Evolutionary conservation across 345 rosid genomes (phyloP).

Genomic region (Firmiana major): DNA sequence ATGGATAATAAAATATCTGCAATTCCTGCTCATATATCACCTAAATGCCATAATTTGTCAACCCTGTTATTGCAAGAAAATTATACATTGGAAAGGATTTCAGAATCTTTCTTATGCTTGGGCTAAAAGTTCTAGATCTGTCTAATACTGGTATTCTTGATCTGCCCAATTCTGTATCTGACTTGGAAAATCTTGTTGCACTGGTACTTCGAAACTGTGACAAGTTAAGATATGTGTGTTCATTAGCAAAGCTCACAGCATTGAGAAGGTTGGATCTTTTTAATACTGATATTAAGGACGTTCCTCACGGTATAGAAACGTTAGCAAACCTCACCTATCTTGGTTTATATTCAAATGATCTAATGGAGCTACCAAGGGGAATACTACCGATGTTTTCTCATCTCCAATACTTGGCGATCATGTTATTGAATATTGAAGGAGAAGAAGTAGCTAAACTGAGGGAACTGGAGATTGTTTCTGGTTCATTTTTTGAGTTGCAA

Average conservation of each 20-base stretch:
- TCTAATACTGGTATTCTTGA: not conserved
- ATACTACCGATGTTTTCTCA: not conserved
- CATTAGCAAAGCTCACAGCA: not conserved
- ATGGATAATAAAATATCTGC: not conserved
- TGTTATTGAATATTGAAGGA: not conserved
- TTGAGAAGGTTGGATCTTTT: not conserved
- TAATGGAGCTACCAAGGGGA: not conserved
- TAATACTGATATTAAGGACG: not conserved
- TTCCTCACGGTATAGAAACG: not conserved
- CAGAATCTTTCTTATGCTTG: not conserved
- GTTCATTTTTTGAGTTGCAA: not conserved
- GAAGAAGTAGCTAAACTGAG: not conserved
- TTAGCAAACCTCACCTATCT: not conserved
- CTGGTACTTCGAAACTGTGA: conserved; percentile 1
- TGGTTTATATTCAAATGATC: not conserved
- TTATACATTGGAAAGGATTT: not conserved
- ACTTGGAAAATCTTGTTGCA: conserved; percentile 5
- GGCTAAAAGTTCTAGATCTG: not conserved
- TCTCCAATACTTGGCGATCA: not conserved
- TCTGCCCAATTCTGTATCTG: not conserved
- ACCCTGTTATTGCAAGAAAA: not conserved
- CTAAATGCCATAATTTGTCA: not conserved
- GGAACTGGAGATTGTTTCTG: not conserved
- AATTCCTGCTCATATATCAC: not conserved
- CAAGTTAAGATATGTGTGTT: conserved; percentile 3